phyloP scores from a whole-genome alignment of 2,329 filamentous ascomycete genomes.

The Paracamarosporium sp. region DNA sequence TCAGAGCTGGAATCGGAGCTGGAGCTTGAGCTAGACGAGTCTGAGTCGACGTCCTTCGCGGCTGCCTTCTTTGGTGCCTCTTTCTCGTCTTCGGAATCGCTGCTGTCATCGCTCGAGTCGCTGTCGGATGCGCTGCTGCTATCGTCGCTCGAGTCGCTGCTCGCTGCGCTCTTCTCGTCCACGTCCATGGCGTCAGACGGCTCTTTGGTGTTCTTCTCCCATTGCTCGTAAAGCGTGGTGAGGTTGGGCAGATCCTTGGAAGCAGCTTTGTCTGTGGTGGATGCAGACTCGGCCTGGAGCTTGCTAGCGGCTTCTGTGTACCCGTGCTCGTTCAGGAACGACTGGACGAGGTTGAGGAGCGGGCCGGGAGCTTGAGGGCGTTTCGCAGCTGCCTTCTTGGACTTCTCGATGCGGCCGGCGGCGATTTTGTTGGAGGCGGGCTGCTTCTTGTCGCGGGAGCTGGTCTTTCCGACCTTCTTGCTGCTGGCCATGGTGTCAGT shows the following conservation, averaged over 20 bases:
- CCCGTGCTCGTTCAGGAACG: slow-evolving; percentile 43
- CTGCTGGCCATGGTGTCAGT: slow-evolving; percentile 32
- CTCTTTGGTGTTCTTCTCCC: slow-evolving; percentile 31
- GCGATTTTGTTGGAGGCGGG: slow-evolving; percentile 12
- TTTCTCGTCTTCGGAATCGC: slow-evolving; percentile 37
- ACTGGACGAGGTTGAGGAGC: slow-evolving; percentile 40
- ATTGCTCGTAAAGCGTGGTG: slow-evolving; percentile 32
- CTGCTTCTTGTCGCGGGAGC: slow-evolving; percentile 25
- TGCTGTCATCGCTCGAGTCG: slow-evolving; percentile 30
- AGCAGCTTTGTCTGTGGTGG: slow-evolving; percentile 6
- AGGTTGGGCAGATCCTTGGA: slow-evolving; percentile 26
- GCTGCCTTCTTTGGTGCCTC: slow-evolving; percentile 19
- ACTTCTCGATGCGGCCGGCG: slow-evolving; percentile 10
- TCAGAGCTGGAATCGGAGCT: slow-evolving; percentile 31
- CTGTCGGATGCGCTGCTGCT: slow-evolving; percentile 28
- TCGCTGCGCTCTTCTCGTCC: slow-evolving; percentile 30
- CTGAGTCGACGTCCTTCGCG: slow-evolving; percentile 21
- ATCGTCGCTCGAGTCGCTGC: slow-evolving; percentile 29
- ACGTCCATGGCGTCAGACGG: slow-evolving; percentile 40
- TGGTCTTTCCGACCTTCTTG: slow-evolving; percentile 25
- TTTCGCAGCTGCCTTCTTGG: slow-evolving; percentile 7
- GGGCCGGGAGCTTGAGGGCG: slow-evolving; percentile 23
- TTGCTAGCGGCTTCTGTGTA: slow-evolving; percentile 37
- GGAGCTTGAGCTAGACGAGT: slow-evolving; percentile 31
- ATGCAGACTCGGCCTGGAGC: slow-evolving; percentile 27